Evolutionary conservation across 768 basidiomycete species (phyloP).

Genomic region (Hortiboletus flavorubellus): DNA sequence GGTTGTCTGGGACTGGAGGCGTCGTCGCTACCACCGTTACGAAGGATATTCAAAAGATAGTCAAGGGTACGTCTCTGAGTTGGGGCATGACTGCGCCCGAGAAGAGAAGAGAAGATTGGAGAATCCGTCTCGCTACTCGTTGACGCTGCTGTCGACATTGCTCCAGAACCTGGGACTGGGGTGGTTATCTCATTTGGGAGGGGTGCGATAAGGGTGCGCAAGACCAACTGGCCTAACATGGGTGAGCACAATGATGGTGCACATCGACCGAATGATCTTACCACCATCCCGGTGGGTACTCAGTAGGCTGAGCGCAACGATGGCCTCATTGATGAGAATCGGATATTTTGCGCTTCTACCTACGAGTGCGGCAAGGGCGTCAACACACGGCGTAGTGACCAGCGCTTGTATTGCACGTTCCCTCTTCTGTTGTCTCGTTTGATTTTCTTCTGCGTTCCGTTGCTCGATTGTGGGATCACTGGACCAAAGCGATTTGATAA

Average conservation of each 20-base stretch:
- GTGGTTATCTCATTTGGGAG: conserved; percentile 41
- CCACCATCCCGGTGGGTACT: conserved; percentile 64
- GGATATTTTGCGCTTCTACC: conserved; percentile 78
- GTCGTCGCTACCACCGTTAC: conserved; percentile 35
- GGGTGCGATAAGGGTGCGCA: conserved; percentile 55
- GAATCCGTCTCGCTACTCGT: conserved; percentile 45
- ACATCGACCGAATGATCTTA: conserved; percentile 32
- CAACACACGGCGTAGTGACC: conserved; percentile 51
- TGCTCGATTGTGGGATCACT: conserved; percentile 37
- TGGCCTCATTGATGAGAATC: conserved; percentile 83
- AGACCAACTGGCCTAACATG: conserved; percentile 54
- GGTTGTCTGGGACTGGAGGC: conserved; percentile 40
- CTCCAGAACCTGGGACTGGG: conserved; percentile 29
- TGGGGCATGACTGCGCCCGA: conserved; percentile 36
- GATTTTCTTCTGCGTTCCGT: conserved; percentile 31
- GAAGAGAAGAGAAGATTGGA: conserved; percentile 45
- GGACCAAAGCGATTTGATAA: conserved; percentile 75
- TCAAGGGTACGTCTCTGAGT: conserved; percentile 60
- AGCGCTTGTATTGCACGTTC: conserved; percentile 52
- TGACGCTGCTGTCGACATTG: conserved; percentile 38
- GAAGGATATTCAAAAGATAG: conserved; percentile 61
- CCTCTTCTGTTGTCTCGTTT: conserved; percentile 46
- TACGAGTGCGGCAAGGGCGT: conserved; percentile 66
- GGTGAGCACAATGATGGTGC: conserved; percentile 1
- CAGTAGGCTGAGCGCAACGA: conserved; percentile 78